These are phyloP conservation scores for Meyerozyma elateridarum DNA, from an alignment of 1,139 yeast genomes.

Conservation along the genomic window DNA sequence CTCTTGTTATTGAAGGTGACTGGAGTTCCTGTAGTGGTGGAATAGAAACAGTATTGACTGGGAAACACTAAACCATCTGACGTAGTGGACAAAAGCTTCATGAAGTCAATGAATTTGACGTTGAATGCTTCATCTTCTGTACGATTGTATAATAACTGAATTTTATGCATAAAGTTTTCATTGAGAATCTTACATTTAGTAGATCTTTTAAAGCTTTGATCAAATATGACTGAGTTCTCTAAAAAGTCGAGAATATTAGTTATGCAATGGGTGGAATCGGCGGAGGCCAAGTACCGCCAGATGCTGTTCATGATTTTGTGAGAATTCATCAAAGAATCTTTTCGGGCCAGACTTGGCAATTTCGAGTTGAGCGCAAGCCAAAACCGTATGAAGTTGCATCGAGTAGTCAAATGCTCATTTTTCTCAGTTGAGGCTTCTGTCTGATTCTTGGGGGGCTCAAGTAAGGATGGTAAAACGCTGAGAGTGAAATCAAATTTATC, in stretches of 20 bases:
- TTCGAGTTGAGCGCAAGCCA: conserved; percentile 50
- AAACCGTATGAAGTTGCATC: conserved; percentile 57
- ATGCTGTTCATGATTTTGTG: conserved; percentile 56
- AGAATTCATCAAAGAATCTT: conserved; percentile 56
- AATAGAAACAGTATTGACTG: conserved; percentile 55
- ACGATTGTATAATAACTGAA: conserved; percentile 49
- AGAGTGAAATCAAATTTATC: conserved; percentile 66
- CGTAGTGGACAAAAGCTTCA: conserved; percentile 44
- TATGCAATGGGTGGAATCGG: conserved; percentile 45
- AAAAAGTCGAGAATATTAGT: conserved; percentile 43
- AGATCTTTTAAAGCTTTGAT: conserved; percentile 57
- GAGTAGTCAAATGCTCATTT: conserved; percentile 38
- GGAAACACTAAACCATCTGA: conserved; percentile 60
- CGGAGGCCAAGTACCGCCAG: conserved; percentile 57
- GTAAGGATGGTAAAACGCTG: conserved; percentile 56
- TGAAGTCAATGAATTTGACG: conserved; percentile 41
- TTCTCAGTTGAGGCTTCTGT: conserved; percentile 20
- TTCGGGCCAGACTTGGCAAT: conserved; percentile 51
- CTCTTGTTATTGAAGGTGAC: conserved; percentile 40
- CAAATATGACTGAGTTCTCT: conserved; percentile 49
- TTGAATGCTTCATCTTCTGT: conserved; percentile 19
- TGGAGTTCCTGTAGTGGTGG: conserved; percentile 23
- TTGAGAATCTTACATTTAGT: conserved; percentile 75
- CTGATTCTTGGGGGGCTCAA: conserved; percentile 46
- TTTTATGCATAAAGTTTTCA: conserved; percentile 64